Evolutionary conservation across 129 eudicot genomes (phyloP).

Genomic region (Artemisia tridentata): DNA sequence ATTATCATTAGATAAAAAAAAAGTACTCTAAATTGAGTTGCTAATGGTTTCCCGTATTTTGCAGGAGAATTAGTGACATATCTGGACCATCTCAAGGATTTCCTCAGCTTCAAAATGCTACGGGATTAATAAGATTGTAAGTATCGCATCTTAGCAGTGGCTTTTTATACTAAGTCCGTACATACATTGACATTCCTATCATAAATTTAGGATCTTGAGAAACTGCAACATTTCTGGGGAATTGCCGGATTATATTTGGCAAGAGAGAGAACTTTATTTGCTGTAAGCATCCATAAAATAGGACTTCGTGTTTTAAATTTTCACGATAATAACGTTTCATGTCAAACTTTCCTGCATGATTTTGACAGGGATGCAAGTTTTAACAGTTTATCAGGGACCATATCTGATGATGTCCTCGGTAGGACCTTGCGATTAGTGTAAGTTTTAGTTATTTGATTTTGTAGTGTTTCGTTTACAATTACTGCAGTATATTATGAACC

Average conservation of each 20-base stretch:
- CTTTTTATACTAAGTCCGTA: background rate
- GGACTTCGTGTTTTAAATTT: background rate
- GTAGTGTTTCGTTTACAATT: background rate
- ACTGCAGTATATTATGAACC: background rate
- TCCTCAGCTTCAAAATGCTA: conserved; percentile 51
- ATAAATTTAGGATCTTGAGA: conserved; percentile 65
- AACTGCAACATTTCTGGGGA: conserved; percentile 71
- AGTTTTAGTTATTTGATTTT: conserved; percentile 31
- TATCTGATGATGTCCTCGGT: conserved; percentile 50
- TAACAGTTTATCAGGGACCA: conserved; percentile 62
- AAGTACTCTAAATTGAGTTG: conserved; percentile 13
- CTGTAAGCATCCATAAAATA: conserved; percentile 37
- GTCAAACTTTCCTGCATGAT: conserved; percentile 10
- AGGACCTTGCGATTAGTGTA: conserved; percentile 65
- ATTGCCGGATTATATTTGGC: conserved; percentile 70
- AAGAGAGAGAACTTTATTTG: conserved; percentile 39
- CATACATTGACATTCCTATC: conserved; percentile 1
- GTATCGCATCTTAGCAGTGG: conserved; percentile 18
- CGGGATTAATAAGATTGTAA: conserved; percentile 58
- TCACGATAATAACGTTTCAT: background rate
- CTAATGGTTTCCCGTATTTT: conserved; percentile 14
- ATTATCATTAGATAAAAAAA: too few species aligned
- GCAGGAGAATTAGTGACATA: conserved; percentile 78
- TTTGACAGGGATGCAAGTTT: conserved; percentile 73
- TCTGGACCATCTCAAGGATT: conserved; percentile 52